Conservation (phyloP, 1,284 basidiomycete species). For the Puccinia horiana region DNA sequence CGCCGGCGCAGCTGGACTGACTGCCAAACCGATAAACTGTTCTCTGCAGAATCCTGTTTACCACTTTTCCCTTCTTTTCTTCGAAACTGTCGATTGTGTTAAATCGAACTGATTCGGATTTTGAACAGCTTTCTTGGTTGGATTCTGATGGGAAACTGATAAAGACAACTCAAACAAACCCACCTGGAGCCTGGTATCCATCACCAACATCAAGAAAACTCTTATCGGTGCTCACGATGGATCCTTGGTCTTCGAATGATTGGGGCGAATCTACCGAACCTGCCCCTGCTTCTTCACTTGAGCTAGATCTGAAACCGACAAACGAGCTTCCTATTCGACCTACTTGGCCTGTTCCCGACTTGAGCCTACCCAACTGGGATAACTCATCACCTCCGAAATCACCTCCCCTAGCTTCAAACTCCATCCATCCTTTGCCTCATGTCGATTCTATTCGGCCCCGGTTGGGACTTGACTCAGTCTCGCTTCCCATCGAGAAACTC, state of each 20-base stretch:
- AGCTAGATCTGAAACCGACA: background rate
- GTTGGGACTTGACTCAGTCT: background rate
- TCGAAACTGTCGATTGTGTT: no score
- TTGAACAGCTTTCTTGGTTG: background rate
- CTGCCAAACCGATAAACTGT: no score
- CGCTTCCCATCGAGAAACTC: background rate
- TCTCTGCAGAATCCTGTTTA: no score
- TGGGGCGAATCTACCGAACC: conserved; percentile 19
- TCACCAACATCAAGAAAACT: background rate
- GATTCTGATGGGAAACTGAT: background rate
- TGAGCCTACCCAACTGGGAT: conserved; percentile 31
- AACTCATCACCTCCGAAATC: conserved; percentile 12
- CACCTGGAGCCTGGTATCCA: background rate
- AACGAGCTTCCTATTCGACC: background rate
- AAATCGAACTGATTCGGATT: no score
- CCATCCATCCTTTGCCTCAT: background rate
- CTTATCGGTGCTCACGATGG: conserved; percentile 5
- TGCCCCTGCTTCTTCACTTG: background rate
- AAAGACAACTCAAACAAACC: background rate
- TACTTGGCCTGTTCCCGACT: conserved; percentile 19
- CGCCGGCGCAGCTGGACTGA: no score
- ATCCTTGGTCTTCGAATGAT: conserved; percentile 40
- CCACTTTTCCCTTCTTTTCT: no score
- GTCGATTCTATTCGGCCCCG: background rate
- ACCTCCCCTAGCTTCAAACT: conserved; percentile 8